These are phyloP conservation scores for Diaporthe aspalathi DNA, from an alignment of 2,329 filamentous ascomycete genomes.

Conservation along the genomic window DNA sequence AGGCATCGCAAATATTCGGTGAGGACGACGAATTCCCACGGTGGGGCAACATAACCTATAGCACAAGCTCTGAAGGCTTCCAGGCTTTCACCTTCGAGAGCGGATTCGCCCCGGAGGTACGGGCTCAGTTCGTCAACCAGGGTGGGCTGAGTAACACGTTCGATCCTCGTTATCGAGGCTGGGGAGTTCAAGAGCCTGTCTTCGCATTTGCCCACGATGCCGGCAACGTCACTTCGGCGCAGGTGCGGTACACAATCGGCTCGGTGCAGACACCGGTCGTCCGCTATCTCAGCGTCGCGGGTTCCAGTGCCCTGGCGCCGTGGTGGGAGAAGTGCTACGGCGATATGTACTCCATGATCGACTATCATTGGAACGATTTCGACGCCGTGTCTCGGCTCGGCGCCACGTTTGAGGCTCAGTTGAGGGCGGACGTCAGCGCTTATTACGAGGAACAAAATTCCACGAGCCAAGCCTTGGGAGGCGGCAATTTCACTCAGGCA, in stretches of 20 bases:
- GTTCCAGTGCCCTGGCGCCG: constrained; percentile 79
- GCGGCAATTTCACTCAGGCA: neutral
- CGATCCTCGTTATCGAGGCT: constrained; percentile 71
- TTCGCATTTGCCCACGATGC: constrained; percentile 77
- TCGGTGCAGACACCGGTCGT: constrained; percentile 81
- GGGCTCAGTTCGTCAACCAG: constrained; percentile 73
- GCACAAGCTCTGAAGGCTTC: constrained; percentile 36
- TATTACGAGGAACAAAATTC: constrained; percentile 29
- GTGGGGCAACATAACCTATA: constrained; percentile 50
- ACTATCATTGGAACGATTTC: constrained; percentile 80
- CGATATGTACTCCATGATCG: constrained; percentile 68
- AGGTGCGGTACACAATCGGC: constrained; percentile 77
- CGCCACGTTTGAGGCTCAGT: constrained; percentile 36
- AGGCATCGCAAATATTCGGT: constrained; percentile 35
- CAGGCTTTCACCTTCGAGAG: constrained; percentile 58
- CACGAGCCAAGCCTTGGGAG: neutral
- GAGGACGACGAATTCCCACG: constrained; percentile 61
- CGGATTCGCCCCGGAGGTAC: constrained; percentile 71
- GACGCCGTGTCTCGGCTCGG: constrained; percentile 59
- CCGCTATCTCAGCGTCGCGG: constrained; percentile 79
- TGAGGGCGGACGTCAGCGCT: constrained; percentile 31
- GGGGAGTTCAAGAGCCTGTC: constrained; percentile 80
- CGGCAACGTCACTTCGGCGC: constrained; percentile 53
- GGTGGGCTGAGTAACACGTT: constrained; percentile 73
- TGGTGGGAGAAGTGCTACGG: constrained; percentile 81